Base-by-base conservation (phyloP, 192 early-diverging fungal genomes). In the Piromyces finnis region DNA sequence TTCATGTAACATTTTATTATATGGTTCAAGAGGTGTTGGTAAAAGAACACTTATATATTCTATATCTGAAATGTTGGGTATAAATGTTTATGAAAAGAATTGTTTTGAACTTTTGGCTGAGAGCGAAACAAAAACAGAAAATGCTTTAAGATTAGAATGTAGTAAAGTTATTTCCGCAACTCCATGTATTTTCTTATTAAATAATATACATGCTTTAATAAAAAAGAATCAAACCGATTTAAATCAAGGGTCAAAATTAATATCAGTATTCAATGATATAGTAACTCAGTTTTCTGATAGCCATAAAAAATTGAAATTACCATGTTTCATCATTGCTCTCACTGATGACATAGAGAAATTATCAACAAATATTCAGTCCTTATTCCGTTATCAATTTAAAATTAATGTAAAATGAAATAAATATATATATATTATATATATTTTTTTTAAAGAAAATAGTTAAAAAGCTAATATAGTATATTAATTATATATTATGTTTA, bases 131-230 rank as follows among this genome's bases (percentile, higher is more conserved):
- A 93, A 93, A 80, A 94, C 93, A 0, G 92, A 94, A 51, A 88
- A 89, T 26, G 87, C 88, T 29, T 85, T 98, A 77, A 88, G 92
- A 13, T 84, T 91, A 22, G 91, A 92, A 81, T 93, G 94, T 82
- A 89, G 95, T 30, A 94, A 94, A 77, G 94, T 94, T 0, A 83
- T 85, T 18, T 89, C 88, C 0, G 93, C 91, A 79, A 88, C 91
- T 11, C 97, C 97, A 11, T 96, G 94, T 79, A 83, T 97, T n/a
- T 83, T 97, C 7, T 84, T 97, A n/a, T 79, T 98, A 27, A 85
- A 90, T 28, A 85, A 92, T 79, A 85, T 98, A 18, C 96, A 97
- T 30, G 94, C 91, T 4, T 84, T 98, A 28, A 81, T 29, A 1
- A 81, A 81, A 79, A 77, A 79, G 68, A 79, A 81, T n/a, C 51